These are phyloP conservation scores for Talaromyces verruculosus DNA, from an alignment of 2,329 filamentous ascomycete species.

Conservation along the genomic window DNA sequence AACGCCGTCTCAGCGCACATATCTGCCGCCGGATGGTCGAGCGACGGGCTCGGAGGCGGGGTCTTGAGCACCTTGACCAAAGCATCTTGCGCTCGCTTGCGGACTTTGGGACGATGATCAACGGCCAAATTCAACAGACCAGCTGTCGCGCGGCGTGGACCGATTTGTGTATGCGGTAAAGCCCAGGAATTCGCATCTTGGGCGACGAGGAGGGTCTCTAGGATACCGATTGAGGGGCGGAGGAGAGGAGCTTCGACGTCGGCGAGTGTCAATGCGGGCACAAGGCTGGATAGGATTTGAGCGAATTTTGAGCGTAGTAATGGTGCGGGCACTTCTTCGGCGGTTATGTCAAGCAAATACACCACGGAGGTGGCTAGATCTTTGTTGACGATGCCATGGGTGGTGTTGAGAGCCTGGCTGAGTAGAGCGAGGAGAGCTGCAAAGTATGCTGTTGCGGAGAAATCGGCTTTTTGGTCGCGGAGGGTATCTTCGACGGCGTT, in stretches of 20 bases:
- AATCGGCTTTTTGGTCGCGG: conserved; percentile 78
- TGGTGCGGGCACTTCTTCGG: conserved; percentile 77
- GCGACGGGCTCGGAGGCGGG: conserved; percentile 83
- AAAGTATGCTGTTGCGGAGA: conserved; percentile 89
- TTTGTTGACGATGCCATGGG: conserved; percentile 69
- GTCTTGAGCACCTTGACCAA: conserved; percentile 77
- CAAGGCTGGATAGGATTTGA: conserved; percentile 83
- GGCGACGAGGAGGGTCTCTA: conserved; percentile 86
- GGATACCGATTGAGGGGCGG: conserved; percentile 82
- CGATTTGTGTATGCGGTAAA: conserved; percentile 75
- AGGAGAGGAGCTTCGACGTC: conserved; percentile 86
- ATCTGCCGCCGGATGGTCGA: conserved; percentile 92
- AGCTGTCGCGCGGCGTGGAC: conserved; percentile 81
- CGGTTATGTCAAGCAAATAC: conserved; percentile 92
- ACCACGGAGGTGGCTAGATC: conserved; percentile 83
- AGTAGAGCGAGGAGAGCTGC: conserved; percentile 89
- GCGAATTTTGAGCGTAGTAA: conserved; percentile 93
- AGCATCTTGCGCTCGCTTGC: conserved; percentile 89
- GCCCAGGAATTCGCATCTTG: conserved; percentile 90
- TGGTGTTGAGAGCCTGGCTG: conserved; percentile 66
- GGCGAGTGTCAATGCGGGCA: conserved; percentile 74
- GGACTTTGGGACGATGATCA: conserved; percentile 86
- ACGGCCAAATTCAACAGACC: conserved; percentile 81
- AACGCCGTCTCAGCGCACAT: conserved; percentile 93
- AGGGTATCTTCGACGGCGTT: conserved; percentile 91